phyloP scores from a whole-genome alignment of 306 rosid species.

The Abrus pulchellus region DNA sequence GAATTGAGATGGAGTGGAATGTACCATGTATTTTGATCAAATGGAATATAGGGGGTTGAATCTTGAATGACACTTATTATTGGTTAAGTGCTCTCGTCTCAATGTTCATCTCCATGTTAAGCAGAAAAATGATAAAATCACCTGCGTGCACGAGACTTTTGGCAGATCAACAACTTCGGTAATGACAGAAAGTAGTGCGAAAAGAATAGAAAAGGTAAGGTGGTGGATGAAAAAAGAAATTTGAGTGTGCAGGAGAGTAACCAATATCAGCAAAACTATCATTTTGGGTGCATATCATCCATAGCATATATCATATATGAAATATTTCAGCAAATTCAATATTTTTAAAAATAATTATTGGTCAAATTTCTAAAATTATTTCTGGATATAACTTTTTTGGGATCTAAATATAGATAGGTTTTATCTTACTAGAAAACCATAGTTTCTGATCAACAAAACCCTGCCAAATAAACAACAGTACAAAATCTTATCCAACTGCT shows the following conservation, averaged over 20 bases:
- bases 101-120: slow-evolving; percentile 34
- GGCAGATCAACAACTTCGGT: slow-evolving; percentile 53
- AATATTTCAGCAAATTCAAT: slow-evolving; percentile 16
- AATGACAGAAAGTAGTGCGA: slow-evolving; percentile 47
- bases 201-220: slow-evolving; percentile 37
- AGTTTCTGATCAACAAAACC: slow-evolving; percentile 32
- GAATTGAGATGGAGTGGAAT: slow-evolving; percentile 22
- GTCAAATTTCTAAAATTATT: slow-evolving; percentile 8
- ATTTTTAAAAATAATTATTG: background rate
- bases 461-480: background rate
- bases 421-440: background rate
- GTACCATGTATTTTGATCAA: slow-evolving; percentile 25
- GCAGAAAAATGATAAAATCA: slow-evolving; percentile 39
- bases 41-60: background rate
- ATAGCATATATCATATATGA: background rate
- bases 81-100: slow-evolving; percentile 42
- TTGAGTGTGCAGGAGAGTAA: background rate
- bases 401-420: background rate
- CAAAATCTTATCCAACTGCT: background rate
- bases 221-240: slow-evolving; percentile 16
- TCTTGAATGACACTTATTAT: slow-evolving; percentile 24
- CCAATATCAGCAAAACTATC: background rate
- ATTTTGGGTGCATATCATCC: slow-evolving; percentile 10
- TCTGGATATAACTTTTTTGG: background rate
- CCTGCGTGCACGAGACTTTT: slow-evolving; percentile 50